Conservation (phyloP, 768 basidiomycete genomes). For the Pleurotus ostreatus region DNA sequence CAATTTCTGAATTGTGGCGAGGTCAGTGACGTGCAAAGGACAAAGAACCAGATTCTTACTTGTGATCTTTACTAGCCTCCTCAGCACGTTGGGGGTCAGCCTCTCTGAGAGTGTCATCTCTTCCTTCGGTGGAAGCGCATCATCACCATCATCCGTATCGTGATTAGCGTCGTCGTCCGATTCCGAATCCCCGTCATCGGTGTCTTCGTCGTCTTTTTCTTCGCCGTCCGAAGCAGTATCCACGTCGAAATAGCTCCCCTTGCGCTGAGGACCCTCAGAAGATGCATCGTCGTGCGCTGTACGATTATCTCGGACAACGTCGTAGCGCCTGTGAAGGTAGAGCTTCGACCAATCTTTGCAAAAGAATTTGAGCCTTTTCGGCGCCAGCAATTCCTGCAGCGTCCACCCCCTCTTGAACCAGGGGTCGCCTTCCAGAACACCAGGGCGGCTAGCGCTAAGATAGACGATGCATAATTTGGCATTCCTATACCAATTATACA, state of each 20-base stretch:
- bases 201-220: background rate
- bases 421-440: background rate
- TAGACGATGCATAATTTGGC: background rate
- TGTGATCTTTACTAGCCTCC: background rate
- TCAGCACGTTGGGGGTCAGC: background rate
- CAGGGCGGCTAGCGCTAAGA: background rate
- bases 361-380: background rate
- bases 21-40: too few relatives aligned
- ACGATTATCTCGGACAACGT: too few relatives aligned
- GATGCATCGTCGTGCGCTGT: background rate
- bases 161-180: too few relatives aligned
- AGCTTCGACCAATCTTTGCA: background rate
- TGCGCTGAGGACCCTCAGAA: background rate
- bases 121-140: too few relatives aligned
- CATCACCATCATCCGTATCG: too few relatives aligned
- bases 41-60: background rate
- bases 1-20: too few relatives aligned
- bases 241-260: background rate
- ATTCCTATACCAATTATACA: background rate
- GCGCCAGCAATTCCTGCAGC: conserved; percentile 2
- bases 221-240: too few relatives aligned
- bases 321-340: background rate
- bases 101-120: too few relatives aligned
- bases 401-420: conserved; percentile 1
- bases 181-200: background rate